Conservation (phyloP, 306 rosid species). For the Pachyrhizus erosus region DNA sequence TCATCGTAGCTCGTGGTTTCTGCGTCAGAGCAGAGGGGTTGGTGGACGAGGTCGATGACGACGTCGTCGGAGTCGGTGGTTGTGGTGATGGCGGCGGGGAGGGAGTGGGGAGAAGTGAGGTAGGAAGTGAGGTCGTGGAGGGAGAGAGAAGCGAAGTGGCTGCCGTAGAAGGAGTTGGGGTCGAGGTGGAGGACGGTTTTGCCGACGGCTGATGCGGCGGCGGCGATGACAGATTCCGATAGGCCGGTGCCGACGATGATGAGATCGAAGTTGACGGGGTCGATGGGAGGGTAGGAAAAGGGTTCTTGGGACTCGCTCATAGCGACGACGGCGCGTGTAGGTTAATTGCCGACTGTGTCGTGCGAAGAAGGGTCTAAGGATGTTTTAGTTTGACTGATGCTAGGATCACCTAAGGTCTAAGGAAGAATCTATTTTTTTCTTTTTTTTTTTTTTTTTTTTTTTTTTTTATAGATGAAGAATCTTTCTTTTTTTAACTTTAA, state of each 20-base stretch:
- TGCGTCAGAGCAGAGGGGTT: slow-evolving; percentile 52
- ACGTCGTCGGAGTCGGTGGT: slow-evolving; percentile 40
- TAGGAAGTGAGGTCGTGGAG: slow-evolving; percentile 64
- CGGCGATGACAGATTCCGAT: slow-evolving; percentile 68
- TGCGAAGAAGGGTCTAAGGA: neutral
- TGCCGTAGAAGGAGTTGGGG: slow-evolving; percentile 74
- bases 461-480: too few relatives aligned
- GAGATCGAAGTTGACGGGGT: slow-evolving; percentile 77
- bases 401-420: neutral
- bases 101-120: slow-evolving; percentile 57
- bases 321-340: slow-evolving; percentile 45
- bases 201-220: slow-evolving; percentile 73
- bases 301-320: slow-evolving; percentile 56
- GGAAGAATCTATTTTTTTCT: neutral
- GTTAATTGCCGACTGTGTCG: slow-evolving; percentile 34
- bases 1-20: slow-evolving; percentile 51
- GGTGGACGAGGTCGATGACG: slow-evolving; percentile 46
- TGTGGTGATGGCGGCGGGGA: slow-evolving; percentile 34
- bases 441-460: too few relatives aligned
- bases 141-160: slow-evolving; percentile 71
- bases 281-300: slow-evolving; percentile 63
- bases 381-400: neutral
- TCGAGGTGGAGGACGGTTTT: slow-evolving; percentile 89
- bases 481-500: too few relatives aligned
- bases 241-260: slow-evolving; percentile 83